Evolutionary conservation across 169 alveolate species (phyloP).

Genomic region (Ichthyophthirius multifiliis): DNA sequence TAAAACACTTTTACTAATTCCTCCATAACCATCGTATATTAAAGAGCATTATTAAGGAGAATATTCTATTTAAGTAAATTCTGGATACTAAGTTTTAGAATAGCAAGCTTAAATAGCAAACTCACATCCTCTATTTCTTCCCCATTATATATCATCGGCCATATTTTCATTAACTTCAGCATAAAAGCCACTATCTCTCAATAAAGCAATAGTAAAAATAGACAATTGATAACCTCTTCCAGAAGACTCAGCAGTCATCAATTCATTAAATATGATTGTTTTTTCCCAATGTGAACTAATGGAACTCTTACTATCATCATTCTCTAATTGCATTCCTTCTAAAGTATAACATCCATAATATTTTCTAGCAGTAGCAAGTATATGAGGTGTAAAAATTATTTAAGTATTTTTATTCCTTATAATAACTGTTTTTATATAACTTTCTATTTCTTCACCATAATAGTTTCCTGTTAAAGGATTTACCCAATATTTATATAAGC

Average conservation of each 20-base stretch:
- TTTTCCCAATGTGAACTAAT: constrained; percentile 60
- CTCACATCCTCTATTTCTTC: constrained; percentile 29
- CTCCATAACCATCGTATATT: background rate
- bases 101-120: background rate
- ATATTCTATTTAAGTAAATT: background rate
- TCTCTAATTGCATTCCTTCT: constrained; percentile 50
- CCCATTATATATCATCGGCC: constrained; percentile 23
- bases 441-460: background rate
- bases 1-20: background rate
- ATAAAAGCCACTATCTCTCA: constrained; percentile 53
- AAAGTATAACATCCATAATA: constrained; percentile 36
- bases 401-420: too few relatives aligned
- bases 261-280: constrained; percentile 44
- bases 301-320: constrained; percentile 46
- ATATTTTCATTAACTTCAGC: constrained; percentile 15
- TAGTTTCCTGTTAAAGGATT: background rate
- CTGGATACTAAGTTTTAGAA: background rate
- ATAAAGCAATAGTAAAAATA: constrained; percentile 39
- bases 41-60: background rate
- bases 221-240: background rate
- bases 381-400: constrained; percentile 46
- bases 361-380: constrained; percentile 24
- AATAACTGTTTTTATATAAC: too few relatives aligned
- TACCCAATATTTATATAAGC: background rate
- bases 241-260: constrained; percentile 44